Evolutionary conservation across 306 rosid species (phyloP), one percentile per base, ranked within the genome.

Genomic region (Astragalus membranaceus): DNA sequence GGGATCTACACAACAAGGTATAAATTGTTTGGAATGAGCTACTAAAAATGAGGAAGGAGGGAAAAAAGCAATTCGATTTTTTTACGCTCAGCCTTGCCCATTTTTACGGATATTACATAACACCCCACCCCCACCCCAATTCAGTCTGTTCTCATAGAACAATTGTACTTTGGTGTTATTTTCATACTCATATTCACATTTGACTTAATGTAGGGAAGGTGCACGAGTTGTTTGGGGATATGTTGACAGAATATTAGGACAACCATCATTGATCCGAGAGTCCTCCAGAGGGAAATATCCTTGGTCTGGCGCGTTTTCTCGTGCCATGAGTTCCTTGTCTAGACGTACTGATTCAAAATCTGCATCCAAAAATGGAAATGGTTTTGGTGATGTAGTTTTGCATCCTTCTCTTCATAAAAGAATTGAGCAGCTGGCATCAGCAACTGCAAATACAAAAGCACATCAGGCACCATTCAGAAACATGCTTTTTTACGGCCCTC

Each of bases 271-370:
- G 73, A 91, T 94, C 68, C 79, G 99, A 71, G 99, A 94, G 72
- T 94, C 99, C n/a, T 94, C 99, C 66, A 87, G 92, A 52, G 97
- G 99, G 69, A 94, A 94, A 72, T 94, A 94, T 68, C 97, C 99
- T 49, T 95, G 99, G 99, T 87, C 96, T 29, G 97, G 99, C 61
- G n/a, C 76, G 71, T 68, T 85, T 82, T 82, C 99, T 20, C 91
- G 89, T 67, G 76, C 78, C 49, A 82, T 52, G 77, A 77, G 88
- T 65, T 48, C 78, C 49, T 74, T 83, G 8, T 67, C 90, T 54
- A 85, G 60, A 10, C 78, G 71, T 48, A 41, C 79, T 8, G 69
- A 36, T 23, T 53, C 82, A 42, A 87, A 67, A 13, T 76, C 94
- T 7, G 51, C 85, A 58, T 83, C 71, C 0, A 82, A 91, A 60